Base-by-base conservation (phyloP, 176 grass and related monocot genomes). In the Oryza officinalis region DNA sequence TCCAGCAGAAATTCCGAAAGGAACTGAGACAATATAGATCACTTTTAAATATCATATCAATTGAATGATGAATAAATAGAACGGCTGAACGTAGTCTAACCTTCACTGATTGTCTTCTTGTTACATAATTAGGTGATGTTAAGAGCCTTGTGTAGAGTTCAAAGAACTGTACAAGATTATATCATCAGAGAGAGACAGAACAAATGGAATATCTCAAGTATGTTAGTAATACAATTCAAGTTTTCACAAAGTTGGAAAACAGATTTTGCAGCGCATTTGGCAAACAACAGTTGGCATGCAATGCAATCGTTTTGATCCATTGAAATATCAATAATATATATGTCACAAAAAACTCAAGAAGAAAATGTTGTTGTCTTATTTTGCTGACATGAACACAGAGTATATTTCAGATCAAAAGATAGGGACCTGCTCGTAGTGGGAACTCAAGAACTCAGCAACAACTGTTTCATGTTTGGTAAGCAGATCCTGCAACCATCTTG, bases 1-100 rank as follows among this genome's bases (percentile, higher is more conserved):
- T 92, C 92, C 89, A 94, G 80, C 30, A 94, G 87, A 84, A 94
- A 92, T 83, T 94, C 89, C 63, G 92, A 92, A 52, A 92, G 90
- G 83, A 95, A 92, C 90, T 97, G 65, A 75, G 46, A 85, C 60
- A 66, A 67, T 3, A 76, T 27, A 67, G 44, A 47, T n/a, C 31
- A 76, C 6, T 41, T 41, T 46, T 91, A 40, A 91, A 25, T 77
- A 82, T 73, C 22, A 22, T 67, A 65, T 65, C 23, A 85, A 82
- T 8, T 67, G 40, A 78, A 71, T 2, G 35, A 81, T 63, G 5
- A 72, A 84, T 37, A 74, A 65, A 28, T 12, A 82, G 76, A 41
- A 69, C 35, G 76, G 37, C 27, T 79, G 30, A 72, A 84, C 18
- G 32, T 54, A 69, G 76, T 75, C 78, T 88, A 85, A 92, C 90